Conservation (phyloP, 306 rosid genomes). For the Vigna angularis region DNA sequence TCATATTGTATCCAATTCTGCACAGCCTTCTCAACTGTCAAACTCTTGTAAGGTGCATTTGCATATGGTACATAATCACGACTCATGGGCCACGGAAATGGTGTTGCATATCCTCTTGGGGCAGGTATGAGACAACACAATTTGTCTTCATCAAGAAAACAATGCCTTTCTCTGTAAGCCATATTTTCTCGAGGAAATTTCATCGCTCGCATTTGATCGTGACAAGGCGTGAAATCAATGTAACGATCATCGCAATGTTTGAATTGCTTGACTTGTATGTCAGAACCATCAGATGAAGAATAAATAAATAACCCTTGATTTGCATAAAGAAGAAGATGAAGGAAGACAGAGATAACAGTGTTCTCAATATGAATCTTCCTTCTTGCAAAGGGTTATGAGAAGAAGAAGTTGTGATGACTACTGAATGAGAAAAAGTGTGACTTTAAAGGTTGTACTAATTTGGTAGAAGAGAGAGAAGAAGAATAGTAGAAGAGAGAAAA, state of each 20-base stretch:
- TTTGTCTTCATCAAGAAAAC: slow-evolving; percentile 74
- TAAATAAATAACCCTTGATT: too few relatives aligned
- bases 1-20: slow-evolving; percentile 92
- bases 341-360: too few relatives aligned
- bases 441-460: too few relatives aligned
- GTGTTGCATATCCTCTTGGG: slow-evolving; percentile 76
- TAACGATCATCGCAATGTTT: slow-evolving; percentile 59
- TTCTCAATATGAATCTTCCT: too few relatives aligned
- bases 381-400: too few relatives aligned
- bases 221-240: slow-evolving; percentile 84
- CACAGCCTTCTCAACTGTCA: slow-evolving; percentile 88
- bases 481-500: too few relatives aligned
- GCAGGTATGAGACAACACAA: slow-evolving; percentile 82
- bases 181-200: slow-evolving; percentile 71
- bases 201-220: slow-evolving; percentile 79
- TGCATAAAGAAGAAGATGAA: too few relatives aligned
- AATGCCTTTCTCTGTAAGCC: slow-evolving; percentile 84
- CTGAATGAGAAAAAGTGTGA: too few relatives aligned
- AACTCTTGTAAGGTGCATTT: slow-evolving; percentile 79
- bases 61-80: slow-evolving; percentile 84
- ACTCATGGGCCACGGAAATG: slow-evolving; percentile 84
- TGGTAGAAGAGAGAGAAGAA: too few relatives aligned
- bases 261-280: slow-evolving; percentile 52
- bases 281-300: slow-evolving; percentile 42
- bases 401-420: too few relatives aligned